phyloP scores from a whole-genome alignment of 768 basidiomycete species.

The Udeniomyces megalosporus region DNA sequence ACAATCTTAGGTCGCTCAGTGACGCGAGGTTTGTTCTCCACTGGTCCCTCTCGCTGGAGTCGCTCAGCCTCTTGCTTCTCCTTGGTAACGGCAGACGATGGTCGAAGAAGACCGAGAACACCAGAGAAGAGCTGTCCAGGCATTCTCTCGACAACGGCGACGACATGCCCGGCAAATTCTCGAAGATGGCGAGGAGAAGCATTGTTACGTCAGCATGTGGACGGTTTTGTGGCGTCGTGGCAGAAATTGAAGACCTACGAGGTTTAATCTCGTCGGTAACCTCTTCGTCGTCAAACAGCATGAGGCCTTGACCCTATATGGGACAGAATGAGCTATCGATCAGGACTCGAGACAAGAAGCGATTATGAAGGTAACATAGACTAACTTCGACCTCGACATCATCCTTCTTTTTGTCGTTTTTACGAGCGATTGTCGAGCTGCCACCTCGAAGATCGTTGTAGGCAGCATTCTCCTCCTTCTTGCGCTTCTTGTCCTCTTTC shows the following conservation, averaged over 20 bases:
- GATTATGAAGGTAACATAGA: not conserved
- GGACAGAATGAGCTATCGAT: not conserved
- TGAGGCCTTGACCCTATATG: conserved; percentile 62
- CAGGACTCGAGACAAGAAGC: no score
- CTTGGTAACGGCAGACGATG: conserved; percentile 91
- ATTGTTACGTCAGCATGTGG: no score
- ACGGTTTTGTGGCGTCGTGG: no score
- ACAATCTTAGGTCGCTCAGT: conserved; percentile 95
- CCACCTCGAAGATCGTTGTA: conserved; percentile 58
- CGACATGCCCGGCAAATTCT: conserved; percentile 95
- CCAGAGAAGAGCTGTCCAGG: conserved; percentile 97
- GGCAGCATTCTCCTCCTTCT: conserved; percentile 97
- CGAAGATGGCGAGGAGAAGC: not conserved
- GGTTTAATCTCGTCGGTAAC: conserved; percentile 97
- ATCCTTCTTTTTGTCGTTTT: conserved; percentile 95
- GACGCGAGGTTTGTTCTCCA: conserved; percentile 55
- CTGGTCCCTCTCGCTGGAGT: conserved; percentile 76
- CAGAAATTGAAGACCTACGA: no score
- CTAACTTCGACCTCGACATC: conserved; percentile 82
- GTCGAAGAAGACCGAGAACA: conserved; percentile 82
- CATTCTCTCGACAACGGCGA: conserved; percentile 97
- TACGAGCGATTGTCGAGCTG: conserved; percentile 40
- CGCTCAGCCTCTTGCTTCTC: conserved; percentile 98
- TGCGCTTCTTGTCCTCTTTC: conserved; percentile 99
- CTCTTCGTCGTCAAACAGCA: conserved; percentile 97